Evolutionary conservation across 495 filamentous ascomycete species (phyloP).

Genomic region (Neurospora discreta): DNA sequence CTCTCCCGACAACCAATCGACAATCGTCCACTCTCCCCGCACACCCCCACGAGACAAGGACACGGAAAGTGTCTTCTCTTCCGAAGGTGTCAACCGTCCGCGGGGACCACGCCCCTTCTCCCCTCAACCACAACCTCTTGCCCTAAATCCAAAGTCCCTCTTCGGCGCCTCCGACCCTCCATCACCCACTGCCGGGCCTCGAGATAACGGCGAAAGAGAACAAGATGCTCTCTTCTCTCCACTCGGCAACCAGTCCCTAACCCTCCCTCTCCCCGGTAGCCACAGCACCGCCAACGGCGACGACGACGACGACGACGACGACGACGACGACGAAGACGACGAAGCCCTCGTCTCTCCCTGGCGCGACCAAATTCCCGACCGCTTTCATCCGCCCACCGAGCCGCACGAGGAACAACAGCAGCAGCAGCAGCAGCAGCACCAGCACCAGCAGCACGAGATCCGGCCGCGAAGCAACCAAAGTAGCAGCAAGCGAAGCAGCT

Average conservation of each 20-base stretch:
- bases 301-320: constrained; percentile 18
- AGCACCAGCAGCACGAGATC: neutral
- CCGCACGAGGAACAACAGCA: neutral
- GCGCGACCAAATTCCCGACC: neutral
- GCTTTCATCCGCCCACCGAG: neutral
- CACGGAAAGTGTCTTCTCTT: constrained; percentile 39
- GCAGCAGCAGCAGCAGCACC: neutral
- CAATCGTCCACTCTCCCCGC: neutral
- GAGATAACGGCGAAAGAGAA: neutral
- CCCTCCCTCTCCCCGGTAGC: neutral
- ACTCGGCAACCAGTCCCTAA: neutral
- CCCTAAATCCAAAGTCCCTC: constrained; percentile 30
- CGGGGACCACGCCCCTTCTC: constrained; percentile 42
- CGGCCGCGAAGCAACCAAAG: neutral
- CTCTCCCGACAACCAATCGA: neutral
- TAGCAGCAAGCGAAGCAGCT: neutral
- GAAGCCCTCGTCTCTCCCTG: constrained; percentile 10
- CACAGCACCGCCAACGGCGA: neutral
- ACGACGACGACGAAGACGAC: constrained; percentile 15
- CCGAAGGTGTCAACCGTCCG: constrained; percentile 29
- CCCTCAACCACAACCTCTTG: constrained; percentile 33
- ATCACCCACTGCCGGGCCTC: neutral
- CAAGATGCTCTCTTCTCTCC: neutral
- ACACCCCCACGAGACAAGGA: constrained; percentile 18
- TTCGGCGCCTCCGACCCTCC: constrained; percentile 5